Conservation (phyloP, 75 land plant species). For the Pinus taeda region DNA sequence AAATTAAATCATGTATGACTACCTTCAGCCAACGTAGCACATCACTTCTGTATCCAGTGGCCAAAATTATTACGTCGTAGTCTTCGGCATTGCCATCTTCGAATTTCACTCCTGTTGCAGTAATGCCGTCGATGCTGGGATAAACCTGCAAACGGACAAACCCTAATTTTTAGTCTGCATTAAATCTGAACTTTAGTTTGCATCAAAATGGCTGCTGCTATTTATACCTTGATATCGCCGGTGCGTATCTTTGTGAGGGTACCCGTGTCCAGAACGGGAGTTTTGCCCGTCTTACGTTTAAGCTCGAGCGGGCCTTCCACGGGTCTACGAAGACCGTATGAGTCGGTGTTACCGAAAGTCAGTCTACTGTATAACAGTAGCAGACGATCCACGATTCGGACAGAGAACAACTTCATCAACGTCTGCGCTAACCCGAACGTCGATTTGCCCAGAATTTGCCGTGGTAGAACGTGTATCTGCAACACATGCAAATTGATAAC, state of each 20-base stretch:
- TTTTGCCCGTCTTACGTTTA: conserved; percentile 28
- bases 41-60: conserved; percentile 41
- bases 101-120: conserved; percentile 24
- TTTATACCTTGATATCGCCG: conserved; percentile 48
- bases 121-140: conserved; percentile 23
- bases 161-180: no score
- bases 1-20: background rate
- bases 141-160: conserved; percentile 20
- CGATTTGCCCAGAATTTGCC: conserved; percentile 9
- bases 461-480: conserved; percentile 9
- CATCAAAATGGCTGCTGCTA: no score
- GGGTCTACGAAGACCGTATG: conserved; percentile 42
- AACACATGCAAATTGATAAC: background rate
- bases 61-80: conserved; percentile 30
- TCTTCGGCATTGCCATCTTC: conserved; percentile 19
- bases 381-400: conserved; percentile 22
- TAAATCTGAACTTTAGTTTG: no score
- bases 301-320: conserved; percentile 41
- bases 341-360: conserved; percentile 29
- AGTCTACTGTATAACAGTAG: conserved; percentile 2
- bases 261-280: conserved; percentile 63
- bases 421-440: conserved; percentile 15
- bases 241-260: conserved; percentile 37
- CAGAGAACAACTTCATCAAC: conserved; percentile 23
- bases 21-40: conserved; percentile 45